Evolutionary conservation across 2,329 filamentous ascomycete species (phyloP).

Genomic region (Myriosclerotinia scirpicola): DNA sequence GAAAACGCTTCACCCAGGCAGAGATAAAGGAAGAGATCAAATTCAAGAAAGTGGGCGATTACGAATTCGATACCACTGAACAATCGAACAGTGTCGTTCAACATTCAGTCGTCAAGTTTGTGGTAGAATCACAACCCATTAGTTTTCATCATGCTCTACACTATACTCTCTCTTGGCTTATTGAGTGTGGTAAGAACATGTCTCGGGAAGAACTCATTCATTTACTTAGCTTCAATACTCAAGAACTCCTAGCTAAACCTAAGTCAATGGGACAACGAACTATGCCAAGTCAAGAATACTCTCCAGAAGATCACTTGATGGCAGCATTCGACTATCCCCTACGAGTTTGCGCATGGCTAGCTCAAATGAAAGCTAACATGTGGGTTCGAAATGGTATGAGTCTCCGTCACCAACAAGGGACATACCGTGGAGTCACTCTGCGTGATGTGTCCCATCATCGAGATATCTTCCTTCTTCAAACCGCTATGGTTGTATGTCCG

Average conservation of each 20-base stretch:
- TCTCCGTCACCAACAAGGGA: constrained; percentile 88
- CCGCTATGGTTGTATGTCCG: constrained; percentile 82
- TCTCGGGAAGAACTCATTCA: constrained; percentile 63
- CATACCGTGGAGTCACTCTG: constrained; percentile 85
- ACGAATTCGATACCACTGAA: constrained; percentile 68
- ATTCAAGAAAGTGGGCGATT: constrained; percentile 76
- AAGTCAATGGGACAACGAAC: constrained; percentile 58
- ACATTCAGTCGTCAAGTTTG: constrained; percentile 78
- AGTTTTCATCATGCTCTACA: constrained; percentile 98
- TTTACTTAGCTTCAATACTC: constrained; percentile 69
- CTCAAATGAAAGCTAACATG: constrained; percentile 97
- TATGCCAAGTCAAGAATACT: constrained; percentile 57
- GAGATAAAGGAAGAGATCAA: constrained; percentile 85
- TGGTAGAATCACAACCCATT: constrained; percentile 85
- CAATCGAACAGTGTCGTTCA: constrained; percentile 34
- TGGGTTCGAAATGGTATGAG: constrained; percentile 99
- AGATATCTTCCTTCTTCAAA: constrained; percentile 91
- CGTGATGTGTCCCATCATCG: constrained; percentile 92
- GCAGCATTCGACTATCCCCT: constrained; percentile 91
- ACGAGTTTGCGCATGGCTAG: constrained; percentile 91
- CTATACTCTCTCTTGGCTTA: constrained; percentile 92
- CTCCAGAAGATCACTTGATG: constrained; percentile 76
- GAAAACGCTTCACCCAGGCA: constrained; percentile 76
- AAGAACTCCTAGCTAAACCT: constrained; percentile 66
- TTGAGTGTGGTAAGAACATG: constrained; percentile 83